Conservation (phyloP, 176 grass and related monocot species). For the Areca catechu region DNA sequence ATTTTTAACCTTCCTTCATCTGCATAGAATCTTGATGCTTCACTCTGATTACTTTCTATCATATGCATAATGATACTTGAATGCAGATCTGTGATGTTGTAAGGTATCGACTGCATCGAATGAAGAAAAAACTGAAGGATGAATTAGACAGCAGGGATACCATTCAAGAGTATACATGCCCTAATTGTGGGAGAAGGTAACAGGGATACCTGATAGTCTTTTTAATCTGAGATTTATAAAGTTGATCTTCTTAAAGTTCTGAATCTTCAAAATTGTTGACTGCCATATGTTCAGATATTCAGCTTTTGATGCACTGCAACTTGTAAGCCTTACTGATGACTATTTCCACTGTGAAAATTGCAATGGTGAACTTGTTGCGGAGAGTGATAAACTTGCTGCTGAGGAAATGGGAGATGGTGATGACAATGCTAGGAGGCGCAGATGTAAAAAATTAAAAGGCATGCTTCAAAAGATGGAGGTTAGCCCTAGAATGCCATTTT, state of each 20-base stretch:
- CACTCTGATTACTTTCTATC: not conserved
- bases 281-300: slow-evolving; percentile 52
- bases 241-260: too few species aligned
- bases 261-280: too few species aligned
- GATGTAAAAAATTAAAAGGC: slow-evolving; percentile 82
- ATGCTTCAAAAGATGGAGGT: slow-evolving; percentile 91
- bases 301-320: slow-evolving; percentile 84
- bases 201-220: not conserved
- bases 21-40: not conserved
- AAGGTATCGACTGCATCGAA: slow-evolving; percentile 83
- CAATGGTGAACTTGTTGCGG: slow-evolving; percentile 80
- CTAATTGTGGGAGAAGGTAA: slow-evolving; percentile 83
- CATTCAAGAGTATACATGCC: slow-evolving; percentile 87
- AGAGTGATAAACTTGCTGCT: slow-evolving; percentile 97
- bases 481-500: not conserved
- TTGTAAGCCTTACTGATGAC: slow-evolving; percentile 69
- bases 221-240: not conserved
- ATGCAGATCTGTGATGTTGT: slow-evolving; percentile 85
- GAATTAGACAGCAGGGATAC: slow-evolving; percentile 96
- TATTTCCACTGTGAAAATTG: slow-evolving; percentile 97
- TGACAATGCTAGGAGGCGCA: slow-evolving; percentile 65
- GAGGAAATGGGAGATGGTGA: slow-evolving; percentile 99
- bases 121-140: slow-evolving; percentile 98
- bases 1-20: not conserved
- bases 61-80: slow-evolving; percentile 6